phyloP scores from a whole-genome alignment of 306 rosid genomes.

The Castanopsis chinensis region DNA sequence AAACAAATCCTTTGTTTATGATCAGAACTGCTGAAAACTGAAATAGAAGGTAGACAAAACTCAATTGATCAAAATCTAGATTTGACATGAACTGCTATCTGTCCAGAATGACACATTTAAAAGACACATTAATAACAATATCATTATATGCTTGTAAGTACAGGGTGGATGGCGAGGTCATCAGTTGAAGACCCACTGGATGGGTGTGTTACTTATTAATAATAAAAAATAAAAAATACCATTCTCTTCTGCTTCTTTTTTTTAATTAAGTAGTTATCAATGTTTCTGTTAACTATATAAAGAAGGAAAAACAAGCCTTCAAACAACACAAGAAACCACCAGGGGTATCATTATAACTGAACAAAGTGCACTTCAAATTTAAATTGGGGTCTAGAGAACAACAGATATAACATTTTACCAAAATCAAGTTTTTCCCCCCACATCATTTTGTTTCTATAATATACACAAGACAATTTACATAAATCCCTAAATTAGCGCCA shows the following conservation, averaged over 20 bases:
- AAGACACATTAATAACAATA: background rate
- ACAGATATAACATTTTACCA: background rate
- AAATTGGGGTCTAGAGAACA: background rate
- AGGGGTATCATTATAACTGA: background rate
- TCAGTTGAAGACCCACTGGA: too few relatives aligned
- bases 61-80: background rate
- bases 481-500: background rate
- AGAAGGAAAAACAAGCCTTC: background rate
- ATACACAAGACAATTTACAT: background rate
- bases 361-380: background rate
- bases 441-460: background rate
- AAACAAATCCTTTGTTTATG: conserved; percentile 12
- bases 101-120: background rate
- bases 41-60: background rate
- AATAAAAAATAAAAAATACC: too few relatives aligned
- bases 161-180: too few relatives aligned
- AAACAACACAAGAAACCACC: background rate
- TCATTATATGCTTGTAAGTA: background rate
- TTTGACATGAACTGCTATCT: background rate
- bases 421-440: background rate
- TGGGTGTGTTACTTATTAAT: too few relatives aligned
- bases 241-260: too few relatives aligned
- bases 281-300: background rate
- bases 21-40: conserved; percentile 29
- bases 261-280: background rate